Base-by-base conservation (phyloP, 169 alveolate species). In the Plasmodium berghei region DNA sequence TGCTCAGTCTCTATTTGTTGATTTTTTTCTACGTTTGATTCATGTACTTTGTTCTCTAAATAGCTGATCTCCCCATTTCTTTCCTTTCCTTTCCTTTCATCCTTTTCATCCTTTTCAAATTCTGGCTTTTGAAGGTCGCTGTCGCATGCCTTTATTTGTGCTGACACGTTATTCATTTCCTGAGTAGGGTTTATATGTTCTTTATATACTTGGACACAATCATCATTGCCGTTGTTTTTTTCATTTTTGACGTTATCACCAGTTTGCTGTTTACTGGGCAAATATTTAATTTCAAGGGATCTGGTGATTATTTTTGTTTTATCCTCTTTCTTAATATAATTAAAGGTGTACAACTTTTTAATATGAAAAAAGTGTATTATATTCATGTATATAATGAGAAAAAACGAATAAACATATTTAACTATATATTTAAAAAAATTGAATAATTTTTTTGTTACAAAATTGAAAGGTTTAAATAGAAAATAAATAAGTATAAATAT, bases 351-450 rank as follows among this genome's bases (percentile, higher is more conserved):
- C 24, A 77, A 54, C 28, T 56, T 58, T 42, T 77, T 63, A n/a
- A 77, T 77, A 69, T 77, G 59, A 49, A 77, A 63, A 69, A 77
- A 77, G 8, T 63, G 75, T 3, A 63, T 16, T 16, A 77, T 56
- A 22, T 69, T 77, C 42, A 77, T 77, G 46, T 49, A 64, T 20
- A 77, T 16, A 40, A 26, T 1, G 2, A 28, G 49, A 16, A 63
- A 63, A 12, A 62, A 24, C 12, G 20, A n/a, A 20, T 64, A 26
- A 5, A 77, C 6, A 48, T 34, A 46, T 22, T 62, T 34, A n/a
- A 12, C 20, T 34, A 48, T 22, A 26, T 26, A 58, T 59, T 56
- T 59, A 42, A 73, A 34, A 73, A 34, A 2, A 22, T 64, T 5
- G 14, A 26, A 77, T 34, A 64, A 63, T 16, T 46, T 62, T 45